Conservation (phyloP, 2,329 filamentous ascomycete species). For the Ustulina deusta region DNA sequence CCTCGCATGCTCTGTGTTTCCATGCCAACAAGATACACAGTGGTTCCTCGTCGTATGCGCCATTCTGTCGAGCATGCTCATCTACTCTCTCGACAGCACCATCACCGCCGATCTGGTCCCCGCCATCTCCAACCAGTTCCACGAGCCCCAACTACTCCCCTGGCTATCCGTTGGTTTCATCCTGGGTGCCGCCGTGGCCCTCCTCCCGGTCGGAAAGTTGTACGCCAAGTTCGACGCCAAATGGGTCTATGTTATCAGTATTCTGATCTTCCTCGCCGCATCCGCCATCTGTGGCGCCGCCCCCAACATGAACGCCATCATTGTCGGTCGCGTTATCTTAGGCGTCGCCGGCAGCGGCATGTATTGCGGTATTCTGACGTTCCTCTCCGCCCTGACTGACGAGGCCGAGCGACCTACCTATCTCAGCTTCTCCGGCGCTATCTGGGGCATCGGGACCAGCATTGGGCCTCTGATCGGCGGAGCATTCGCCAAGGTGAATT, state of each 20-base stretch:
- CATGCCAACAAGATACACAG: no score
- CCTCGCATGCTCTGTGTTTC: no score
- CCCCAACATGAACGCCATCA: conserved; percentile 44
- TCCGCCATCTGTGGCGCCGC: conserved; percentile 54
- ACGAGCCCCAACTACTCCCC: no score
- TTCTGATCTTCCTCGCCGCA: conserved; percentile 41
- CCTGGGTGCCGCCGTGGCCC: no score
- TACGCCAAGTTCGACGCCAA: conserved; percentile 57
- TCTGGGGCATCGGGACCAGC: conserved; percentile 55
- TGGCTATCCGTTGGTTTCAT: no score
- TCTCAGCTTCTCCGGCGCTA: neutral
- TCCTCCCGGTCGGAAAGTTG: neutral
- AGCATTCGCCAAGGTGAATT: conserved; percentile 58
- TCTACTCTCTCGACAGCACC: no score
- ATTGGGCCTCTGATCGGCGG: conserved; percentile 61
- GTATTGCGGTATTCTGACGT: conserved; percentile 45
- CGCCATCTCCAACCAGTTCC: no score
- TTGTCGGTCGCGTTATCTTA: conserved; percentile 33
- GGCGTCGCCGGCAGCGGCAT: conserved; percentile 26
- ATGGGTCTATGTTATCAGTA: conserved; percentile 48
- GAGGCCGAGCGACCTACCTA: neutral
- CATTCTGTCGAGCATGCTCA: no score
- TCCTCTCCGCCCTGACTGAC: neutral
- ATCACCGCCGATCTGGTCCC: no score
- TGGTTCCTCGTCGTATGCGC: no score